phyloP scores from a whole-genome alignment of 768 basidiomycete genomes.

The Lactarius pseudohatsudake region DNA sequence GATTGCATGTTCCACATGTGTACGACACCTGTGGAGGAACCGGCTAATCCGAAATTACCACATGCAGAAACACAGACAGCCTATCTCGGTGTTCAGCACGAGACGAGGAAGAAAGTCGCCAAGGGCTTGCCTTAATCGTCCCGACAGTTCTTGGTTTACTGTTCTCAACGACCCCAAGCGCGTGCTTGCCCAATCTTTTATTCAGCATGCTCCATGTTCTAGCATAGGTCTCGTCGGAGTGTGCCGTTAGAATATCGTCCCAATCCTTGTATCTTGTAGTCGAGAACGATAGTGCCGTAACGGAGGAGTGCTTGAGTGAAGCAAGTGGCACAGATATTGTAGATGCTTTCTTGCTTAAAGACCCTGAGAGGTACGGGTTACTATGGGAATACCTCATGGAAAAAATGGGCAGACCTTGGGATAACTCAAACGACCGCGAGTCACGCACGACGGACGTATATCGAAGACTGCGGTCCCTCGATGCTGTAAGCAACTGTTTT shows the following conservation, averaged over 20 bases:
- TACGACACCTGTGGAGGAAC: constrained; percentile 77
- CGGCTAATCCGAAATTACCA: constrained; percentile 90
- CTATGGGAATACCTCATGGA: not conserved
- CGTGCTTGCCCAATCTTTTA: constrained; percentile 78
- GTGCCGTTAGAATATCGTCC: constrained; percentile 95
- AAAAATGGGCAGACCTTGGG: constrained; percentile 64
- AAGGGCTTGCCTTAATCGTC: constrained; percentile 62
- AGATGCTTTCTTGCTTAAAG: constrained; percentile 78
- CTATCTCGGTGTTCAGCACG: constrained; percentile 38
- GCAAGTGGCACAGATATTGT: constrained; percentile 74
- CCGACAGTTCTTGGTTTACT: constrained; percentile 55
- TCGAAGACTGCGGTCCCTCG: constrained; percentile 83
- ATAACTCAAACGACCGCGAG: constrained; percentile 91
- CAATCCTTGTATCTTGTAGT: constrained; percentile 86
- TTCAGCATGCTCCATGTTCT: constrained; percentile 86
- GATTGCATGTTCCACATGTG: constrained; percentile 98
- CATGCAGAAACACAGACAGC: constrained; percentile 89
- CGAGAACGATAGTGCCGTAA: constrained; percentile 78
- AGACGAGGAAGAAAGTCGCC: constrained; percentile 7
- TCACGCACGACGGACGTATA: constrained; percentile 94
- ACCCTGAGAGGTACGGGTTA: constrained; percentile 51
- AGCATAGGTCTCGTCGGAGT: constrained; percentile 77
- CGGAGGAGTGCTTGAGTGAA: constrained; percentile 80
- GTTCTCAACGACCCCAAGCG: constrained; percentile 57
- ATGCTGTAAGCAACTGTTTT: constrained; percentile 88